Percentiles rank a stretch among this genome's conserved stretches.
phyloP scores from a whole-genome alignment of 768 basidiomycete species.

The Termitomyces sp. region DNA sequence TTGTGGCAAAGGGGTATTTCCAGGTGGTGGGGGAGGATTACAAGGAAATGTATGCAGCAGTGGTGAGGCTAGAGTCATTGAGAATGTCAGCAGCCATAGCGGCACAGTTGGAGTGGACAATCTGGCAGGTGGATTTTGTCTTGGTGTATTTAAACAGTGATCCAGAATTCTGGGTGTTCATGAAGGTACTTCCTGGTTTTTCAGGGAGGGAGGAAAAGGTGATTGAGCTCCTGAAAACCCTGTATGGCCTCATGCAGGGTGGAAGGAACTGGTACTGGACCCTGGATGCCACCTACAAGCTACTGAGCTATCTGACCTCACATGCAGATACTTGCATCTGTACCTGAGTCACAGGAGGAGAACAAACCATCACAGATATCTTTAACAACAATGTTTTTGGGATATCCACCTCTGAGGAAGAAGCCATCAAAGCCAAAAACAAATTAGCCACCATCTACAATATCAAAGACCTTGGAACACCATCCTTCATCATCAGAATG shows the following conservation, averaged over 20 bases:
- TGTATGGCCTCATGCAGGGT: not conserved
- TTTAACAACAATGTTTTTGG: too few relatives aligned
- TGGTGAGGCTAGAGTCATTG: not conserved
- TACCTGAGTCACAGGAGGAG: too few relatives aligned
- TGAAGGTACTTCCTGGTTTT: not conserved
- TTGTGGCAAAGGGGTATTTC: not conserved
- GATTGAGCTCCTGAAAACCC: not conserved
- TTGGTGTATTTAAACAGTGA: not conserved
- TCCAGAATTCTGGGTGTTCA: not conserved
- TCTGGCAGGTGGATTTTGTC: not conserved
- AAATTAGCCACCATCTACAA: too few relatives aligned
- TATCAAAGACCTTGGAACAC: too few relatives aligned
- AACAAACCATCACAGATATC: too few relatives aligned
- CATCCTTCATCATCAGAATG: too few relatives aligned
- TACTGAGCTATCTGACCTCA: too few relatives aligned
- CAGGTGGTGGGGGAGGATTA: not conserved
- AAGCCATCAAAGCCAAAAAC: too few relatives aligned
- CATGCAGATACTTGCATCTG: too few relatives aligned
- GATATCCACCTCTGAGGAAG: too few relatives aligned
- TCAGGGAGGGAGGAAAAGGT: not conserved
- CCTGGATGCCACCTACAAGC: not conserved
- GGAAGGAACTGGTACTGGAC: not conserved
- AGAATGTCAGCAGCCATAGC: not conserved
- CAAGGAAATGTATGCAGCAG: not conserved
- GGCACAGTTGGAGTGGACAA: not conserved